Conservation (phyloP, 345 rosid genomes). For the Ceriops zippeliana region DNA sequence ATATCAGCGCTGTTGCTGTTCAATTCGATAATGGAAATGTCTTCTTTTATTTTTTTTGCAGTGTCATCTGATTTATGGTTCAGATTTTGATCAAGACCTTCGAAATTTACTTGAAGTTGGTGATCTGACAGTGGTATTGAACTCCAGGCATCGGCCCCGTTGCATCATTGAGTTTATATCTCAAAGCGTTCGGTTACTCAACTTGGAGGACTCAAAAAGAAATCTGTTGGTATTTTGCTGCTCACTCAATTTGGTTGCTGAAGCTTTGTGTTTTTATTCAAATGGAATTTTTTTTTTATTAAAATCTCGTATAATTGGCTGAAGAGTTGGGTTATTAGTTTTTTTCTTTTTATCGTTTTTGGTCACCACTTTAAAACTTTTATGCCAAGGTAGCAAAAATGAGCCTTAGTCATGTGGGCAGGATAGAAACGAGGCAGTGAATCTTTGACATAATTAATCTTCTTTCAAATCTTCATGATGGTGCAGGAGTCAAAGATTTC, state of each 20-base stretch:
- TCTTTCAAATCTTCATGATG: not conserved
- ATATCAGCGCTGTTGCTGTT: constrained; percentile 10
- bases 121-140: constrained; percentile 66
- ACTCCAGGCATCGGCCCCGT: constrained; percentile 73
- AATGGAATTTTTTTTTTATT: not conserved
- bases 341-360: not conserved
- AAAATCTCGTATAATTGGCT: not conserved
- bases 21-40: not conserved
- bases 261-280: not conserved
- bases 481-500: constrained; percentile 68
- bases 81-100: constrained; percentile 67
- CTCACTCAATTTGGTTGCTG: constrained; percentile 1
- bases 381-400: not conserved
- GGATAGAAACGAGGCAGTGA: not conserved
- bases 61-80: constrained; percentile 78
- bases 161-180: constrained; percentile 79
- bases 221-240: constrained; percentile 54
- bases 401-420: not conserved
- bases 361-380: not conserved
- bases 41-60: constrained; percentile 60
- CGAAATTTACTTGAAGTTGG: constrained; percentile 54
- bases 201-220: constrained; percentile 57
- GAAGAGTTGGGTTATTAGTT: not conserved
- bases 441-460: not conserved
- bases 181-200: constrained; percentile 56